Evolutionary conservation across 805 yeast genomes (phyloP).

Genomic region (Allodekkera sacchari): DNA sequence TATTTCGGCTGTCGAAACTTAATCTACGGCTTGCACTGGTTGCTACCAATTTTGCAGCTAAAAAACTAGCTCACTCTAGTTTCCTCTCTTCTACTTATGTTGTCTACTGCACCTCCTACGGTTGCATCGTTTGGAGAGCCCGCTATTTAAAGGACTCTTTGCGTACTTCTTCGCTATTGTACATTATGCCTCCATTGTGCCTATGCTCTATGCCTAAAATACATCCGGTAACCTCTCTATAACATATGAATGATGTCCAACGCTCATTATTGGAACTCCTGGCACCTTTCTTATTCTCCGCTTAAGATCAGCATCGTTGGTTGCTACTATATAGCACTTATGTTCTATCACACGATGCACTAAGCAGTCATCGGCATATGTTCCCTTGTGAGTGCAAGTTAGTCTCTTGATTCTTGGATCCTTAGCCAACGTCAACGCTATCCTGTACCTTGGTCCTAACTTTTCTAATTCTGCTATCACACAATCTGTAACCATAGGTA

Average conservation of each 20-base stretch:
- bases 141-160: too few relatives aligned
- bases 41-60: too few relatives aligned
- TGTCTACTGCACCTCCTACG: background rate
- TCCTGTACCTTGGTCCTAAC: constrained; percentile 88
- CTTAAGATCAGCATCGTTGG: constrained; percentile 95
- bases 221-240: constrained; percentile 94
- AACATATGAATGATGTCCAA: constrained; percentile 86
- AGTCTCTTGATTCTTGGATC: constrained; percentile 87
- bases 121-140: constrained; percentile 1
- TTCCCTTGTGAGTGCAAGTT: constrained; percentile 88
- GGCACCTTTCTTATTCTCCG: constrained; percentile 93
- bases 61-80: background rate
- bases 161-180: too few relatives aligned
- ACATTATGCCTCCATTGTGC: constrained; percentile 3
- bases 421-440: constrained; percentile 85
- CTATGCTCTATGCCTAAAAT: constrained; percentile 31
- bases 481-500: constrained; percentile 93
- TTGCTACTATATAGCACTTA: constrained; percentile 94
- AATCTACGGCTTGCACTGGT: too few relatives aligned
- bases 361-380: constrained; percentile 96
- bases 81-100: background rate
- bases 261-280: constrained; percentile 95
- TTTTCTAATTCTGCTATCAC: constrained; percentile 97
- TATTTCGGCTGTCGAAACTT: too few relatives aligned
- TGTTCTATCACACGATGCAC: constrained; percentile 92